phyloP scores from a whole-genome alignment of 2,329 filamentous ascomycete genomes.

The Colletotrichum sp. region DNA sequence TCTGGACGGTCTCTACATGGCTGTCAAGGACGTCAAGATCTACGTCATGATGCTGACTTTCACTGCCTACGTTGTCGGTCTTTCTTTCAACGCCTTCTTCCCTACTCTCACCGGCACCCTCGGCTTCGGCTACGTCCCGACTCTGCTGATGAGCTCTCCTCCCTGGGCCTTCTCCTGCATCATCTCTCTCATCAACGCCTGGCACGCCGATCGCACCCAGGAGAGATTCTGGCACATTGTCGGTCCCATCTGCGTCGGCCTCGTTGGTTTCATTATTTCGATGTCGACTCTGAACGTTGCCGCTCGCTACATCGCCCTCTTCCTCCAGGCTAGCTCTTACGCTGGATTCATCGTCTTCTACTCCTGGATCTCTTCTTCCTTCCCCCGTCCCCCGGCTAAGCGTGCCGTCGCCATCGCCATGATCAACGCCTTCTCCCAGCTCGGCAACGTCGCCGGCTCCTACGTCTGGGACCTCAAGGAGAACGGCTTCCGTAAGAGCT shows the following conservation, averaged over 20 bases:
- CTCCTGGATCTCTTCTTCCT: constrained; percentile 62
- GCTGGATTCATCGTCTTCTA: constrained; percentile 63
- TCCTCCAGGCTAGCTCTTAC: constrained; percentile 63
- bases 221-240: constrained; percentile 66
- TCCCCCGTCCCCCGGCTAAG: constrained; percentile 64
- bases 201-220: constrained; percentile 59
- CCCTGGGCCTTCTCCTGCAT: constrained; percentile 65
- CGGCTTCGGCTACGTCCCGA: constrained; percentile 56
- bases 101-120: constrained; percentile 58
- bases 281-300: constrained; percentile 62
- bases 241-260: constrained; percentile 56
- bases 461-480: constrained; percentile 67
- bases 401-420: constrained; percentile 65
- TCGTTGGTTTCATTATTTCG: constrained; percentile 63
- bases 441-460: constrained; percentile 64
- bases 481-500: constrained; percentile 67
- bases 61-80: constrained; percentile 63
- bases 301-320: constrained; percentile 64
- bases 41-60: constrained; percentile 69
- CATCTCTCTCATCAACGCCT: constrained; percentile 58
- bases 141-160: constrained; percentile 60
- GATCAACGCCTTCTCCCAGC: constrained; percentile 63
- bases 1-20: constrained; percentile 61
- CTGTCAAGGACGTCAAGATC: constrained; percentile 64
- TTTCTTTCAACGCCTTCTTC: constrained; percentile 65